These are phyloP conservation scores for Silene coronaria DNA, from an alignment of 179 eudicot genomes.

Conservation along the genomic window DNA sequence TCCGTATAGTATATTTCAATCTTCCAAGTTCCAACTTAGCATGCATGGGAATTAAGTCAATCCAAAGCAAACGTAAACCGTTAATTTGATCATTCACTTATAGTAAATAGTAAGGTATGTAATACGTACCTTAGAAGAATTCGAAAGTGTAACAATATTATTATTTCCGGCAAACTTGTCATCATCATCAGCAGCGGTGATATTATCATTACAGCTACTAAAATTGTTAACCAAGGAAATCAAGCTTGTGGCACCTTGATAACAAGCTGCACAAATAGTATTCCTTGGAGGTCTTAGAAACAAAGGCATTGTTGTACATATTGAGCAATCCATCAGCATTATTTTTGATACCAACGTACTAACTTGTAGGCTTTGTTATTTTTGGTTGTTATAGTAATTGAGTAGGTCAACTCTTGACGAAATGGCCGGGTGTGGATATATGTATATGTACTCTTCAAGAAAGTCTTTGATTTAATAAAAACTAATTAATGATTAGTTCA, in stretches of 20 bases:
- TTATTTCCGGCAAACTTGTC: slow-evolving; percentile 11
- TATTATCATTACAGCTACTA: slow-evolving; percentile 1
- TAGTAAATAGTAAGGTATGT: background rate
- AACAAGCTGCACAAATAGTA: slow-evolving; percentile 77
- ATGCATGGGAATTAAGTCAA: too few relatives aligned
- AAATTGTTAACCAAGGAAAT: slow-evolving; percentile 52
- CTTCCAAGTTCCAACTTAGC: too few relatives aligned
- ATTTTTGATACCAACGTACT: background rate
- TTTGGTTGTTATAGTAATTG: slow-evolving; percentile 17
- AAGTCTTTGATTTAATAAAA: background rate
- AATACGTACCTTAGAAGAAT: slow-evolving; percentile 57
- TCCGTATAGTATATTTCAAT: too few relatives aligned
- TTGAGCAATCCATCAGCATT: slow-evolving; percentile 68
- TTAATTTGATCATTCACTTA: background rate
- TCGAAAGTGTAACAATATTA: slow-evolving; percentile 31
- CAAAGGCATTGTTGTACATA: slow-evolving; percentile 75
- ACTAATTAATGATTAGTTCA: background rate
- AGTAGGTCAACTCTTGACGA: slow-evolving; percentile 28
- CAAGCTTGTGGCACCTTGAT: slow-evolving; percentile 68
- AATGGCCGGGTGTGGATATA: background rate
- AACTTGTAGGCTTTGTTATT: background rate
- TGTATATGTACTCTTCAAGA: slow-evolving; percentile 21
- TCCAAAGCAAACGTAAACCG: too few relatives aligned
- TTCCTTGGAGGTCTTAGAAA: slow-evolving; percentile 82
- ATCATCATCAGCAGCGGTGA: slow-evolving; percentile 32